A percentile compares a stretch with the other conserved stretches of the same genome.
These are phyloP conservation scores for Microstegium vimineum DNA, from an alignment of 176 grass and related monocot species.

Conservation along the genomic window DNA sequence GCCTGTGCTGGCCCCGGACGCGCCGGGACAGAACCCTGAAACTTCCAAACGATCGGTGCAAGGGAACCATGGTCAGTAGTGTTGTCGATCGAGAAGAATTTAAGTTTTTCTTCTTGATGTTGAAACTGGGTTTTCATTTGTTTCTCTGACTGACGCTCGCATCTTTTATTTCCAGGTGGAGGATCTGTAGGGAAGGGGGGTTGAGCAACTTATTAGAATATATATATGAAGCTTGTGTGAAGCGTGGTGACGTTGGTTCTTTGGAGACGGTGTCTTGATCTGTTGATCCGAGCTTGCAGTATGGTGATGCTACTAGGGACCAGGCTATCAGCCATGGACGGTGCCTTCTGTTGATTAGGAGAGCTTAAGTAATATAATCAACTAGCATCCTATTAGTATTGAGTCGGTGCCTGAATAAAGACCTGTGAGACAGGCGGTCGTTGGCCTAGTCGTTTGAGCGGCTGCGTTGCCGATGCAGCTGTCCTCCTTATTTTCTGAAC, in stretches of 20 bases:
- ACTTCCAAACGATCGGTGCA: conserved; percentile 26
- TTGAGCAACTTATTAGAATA: not conserved
- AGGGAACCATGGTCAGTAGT: conserved; percentile 4
- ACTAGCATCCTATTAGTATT: not conserved
- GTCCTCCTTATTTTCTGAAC: not conserved
- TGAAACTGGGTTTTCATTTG: not conserved
- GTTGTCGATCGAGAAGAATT: not conserved
- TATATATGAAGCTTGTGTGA: not conserved
- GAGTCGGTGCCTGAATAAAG: not conserved
- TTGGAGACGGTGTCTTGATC: not conserved
- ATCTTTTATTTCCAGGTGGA: conserved; percentile 11
- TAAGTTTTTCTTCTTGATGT: not conserved
- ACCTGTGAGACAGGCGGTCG: not conserved
- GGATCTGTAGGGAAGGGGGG: not conserved
- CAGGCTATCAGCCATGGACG: not conserved
- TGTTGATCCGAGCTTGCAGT: not conserved
- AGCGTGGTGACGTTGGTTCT: not conserved
- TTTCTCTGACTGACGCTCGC: not conserved
- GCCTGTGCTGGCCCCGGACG: conserved; percentile 34
- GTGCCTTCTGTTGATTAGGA: not conserved
- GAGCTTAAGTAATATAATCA: not conserved
- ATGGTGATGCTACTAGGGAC: not conserved
- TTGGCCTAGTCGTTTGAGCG: not conserved
- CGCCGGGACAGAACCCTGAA: conserved; percentile 12
- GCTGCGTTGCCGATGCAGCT: not conserved